A percentile compares a stretch with the other conserved stretches of the same genome.
Evolutionary conservation across 2,329 filamentous ascomycete genomes (phyloP).

Genomic region (Colletotrichum paranaense): DNA sequence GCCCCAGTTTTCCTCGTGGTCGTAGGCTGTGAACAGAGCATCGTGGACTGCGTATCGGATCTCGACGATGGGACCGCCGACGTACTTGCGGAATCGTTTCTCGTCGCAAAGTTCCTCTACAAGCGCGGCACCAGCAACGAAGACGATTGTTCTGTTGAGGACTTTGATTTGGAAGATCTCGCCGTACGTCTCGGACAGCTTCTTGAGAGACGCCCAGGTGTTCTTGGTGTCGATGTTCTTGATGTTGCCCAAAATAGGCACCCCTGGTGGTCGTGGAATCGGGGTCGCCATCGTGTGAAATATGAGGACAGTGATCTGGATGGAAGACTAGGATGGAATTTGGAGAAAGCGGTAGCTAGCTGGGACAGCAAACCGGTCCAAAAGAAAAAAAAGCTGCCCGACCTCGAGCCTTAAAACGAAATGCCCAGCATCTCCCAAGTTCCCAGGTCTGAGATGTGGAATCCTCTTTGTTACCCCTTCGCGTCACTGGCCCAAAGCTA

Average conservation of each 20-base stretch:
- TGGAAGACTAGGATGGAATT: not conserved
- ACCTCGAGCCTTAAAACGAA: not conserved
- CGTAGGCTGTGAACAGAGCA: conserved; percentile 63
- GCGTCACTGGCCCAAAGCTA: conserved; percentile 11
- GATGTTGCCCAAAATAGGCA: conserved; percentile 52
- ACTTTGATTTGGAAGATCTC: conserved; percentile 53
- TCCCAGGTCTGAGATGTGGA: not conserved
- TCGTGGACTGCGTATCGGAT: conserved; percentile 62
- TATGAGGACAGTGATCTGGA: not conserved
- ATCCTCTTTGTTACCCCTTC: conserved; percentile 5
- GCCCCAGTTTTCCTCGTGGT: conserved; percentile 61
- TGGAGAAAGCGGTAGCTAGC: not conserved
- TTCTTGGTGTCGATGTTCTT: conserved; percentile 48
- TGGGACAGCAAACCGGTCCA: not conserved
- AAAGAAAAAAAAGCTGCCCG: not conserved
- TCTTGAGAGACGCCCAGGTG: conserved; percentile 50
- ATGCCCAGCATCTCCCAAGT: not conserved
- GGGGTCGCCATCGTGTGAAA: conserved; percentile 44
- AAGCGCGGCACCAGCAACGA: conserved; percentile 53
- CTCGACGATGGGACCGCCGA: conserved; percentile 64
- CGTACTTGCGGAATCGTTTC: conserved; percentile 64
- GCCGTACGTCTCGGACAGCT: conserved; percentile 48
- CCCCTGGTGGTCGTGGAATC: conserved; percentile 48
- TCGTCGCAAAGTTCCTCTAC: conserved; percentile 61
- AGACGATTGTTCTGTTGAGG: conserved; percentile 49